phyloP scores from a whole-genome alignment of 768 basidiomycete species.

The Lactifluus pinguis region DNA sequence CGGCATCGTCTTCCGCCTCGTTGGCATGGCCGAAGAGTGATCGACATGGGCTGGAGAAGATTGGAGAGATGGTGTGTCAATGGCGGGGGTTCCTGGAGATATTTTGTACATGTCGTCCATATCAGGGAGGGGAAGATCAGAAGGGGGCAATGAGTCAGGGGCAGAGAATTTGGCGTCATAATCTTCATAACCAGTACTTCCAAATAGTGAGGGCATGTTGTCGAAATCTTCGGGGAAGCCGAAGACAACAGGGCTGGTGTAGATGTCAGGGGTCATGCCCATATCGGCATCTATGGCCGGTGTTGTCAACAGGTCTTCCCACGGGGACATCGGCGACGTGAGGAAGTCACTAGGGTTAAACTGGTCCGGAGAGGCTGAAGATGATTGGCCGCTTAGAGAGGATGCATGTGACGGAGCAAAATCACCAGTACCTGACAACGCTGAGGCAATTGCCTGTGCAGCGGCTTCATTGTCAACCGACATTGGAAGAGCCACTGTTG shows the following conservation, averaged over 20 bases:
- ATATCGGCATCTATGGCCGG: slow-evolving; percentile 30
- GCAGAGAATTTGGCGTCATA: slow-evolving; percentile 12
- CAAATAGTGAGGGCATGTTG: slow-evolving; percentile 23
- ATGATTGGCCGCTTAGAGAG: background rate
- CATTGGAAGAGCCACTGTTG: slow-evolving; percentile 17
- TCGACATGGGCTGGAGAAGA: slow-evolving; percentile 26
- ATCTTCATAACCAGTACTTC: slow-evolving; percentile 6
- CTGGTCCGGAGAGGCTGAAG: slow-evolving; percentile 34
- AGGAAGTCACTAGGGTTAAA: slow-evolving; percentile 35
- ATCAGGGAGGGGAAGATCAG: slow-evolving; percentile 21
- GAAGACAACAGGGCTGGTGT: slow-evolving; percentile 36
- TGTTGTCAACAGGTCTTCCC: slow-evolving; percentile 37
- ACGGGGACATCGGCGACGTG: slow-evolving; percentile 42
- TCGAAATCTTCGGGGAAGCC: slow-evolving; percentile 30
- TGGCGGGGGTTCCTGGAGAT: slow-evolving; percentile 42
- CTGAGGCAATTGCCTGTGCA: slow-evolving; percentile 14
- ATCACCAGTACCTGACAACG: slow-evolving; percentile 11
- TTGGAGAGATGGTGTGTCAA: slow-evolving; percentile 33
- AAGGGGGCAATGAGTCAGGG: background rate
- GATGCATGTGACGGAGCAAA: background rate
- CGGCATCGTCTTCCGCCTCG: slow-evolving; percentile 31
- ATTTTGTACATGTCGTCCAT: slow-evolving; percentile 37
- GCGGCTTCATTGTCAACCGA: slow-evolving; percentile 4
- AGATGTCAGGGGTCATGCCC: slow-evolving; percentile 30
- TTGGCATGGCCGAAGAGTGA: slow-evolving; percentile 1